phyloP scores from a whole-genome alignment of 2,329 filamentous ascomycete genomes.

The Hirsutella rhossiliensis region DNA sequence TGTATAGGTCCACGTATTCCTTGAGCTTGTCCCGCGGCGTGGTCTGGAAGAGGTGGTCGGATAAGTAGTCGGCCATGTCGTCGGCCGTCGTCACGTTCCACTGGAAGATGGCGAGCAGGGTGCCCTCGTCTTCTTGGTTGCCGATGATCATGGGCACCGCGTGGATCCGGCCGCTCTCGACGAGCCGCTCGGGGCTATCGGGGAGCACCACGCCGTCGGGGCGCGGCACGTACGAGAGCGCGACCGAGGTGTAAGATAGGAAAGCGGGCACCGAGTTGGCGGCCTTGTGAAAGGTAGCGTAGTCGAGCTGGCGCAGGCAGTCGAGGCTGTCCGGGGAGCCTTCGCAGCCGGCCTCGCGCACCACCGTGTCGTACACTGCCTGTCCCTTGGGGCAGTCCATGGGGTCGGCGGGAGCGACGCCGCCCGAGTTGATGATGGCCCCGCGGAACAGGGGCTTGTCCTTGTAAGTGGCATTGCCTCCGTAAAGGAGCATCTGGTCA shows the following conservation, averaged over 20 bases:
- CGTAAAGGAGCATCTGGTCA: slow-evolving; percentile 64
- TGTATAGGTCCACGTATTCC: slow-evolving; percentile 50
- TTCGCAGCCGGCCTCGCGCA: slow-evolving; percentile 48
- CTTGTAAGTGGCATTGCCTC: slow-evolving; percentile 63
- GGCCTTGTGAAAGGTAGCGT: slow-evolving; percentile 50
- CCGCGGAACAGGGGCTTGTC: slow-evolving; percentile 62
- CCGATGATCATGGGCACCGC: slow-evolving; percentile 47
- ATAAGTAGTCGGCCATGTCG: slow-evolving; percentile 50
- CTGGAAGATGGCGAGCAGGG: slow-evolving; percentile 60
- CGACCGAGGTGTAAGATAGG: slow-evolving; percentile 54
- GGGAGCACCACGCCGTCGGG: slow-evolving; percentile 55
- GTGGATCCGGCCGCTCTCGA: slow-evolving; percentile 33
- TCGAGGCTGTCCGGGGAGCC: slow-evolving; percentile 42
- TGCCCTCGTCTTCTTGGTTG: slow-evolving; percentile 72
- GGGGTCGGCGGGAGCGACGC: slow-evolving; percentile 45
- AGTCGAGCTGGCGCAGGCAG: slow-evolving; percentile 52
- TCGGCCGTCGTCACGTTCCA: slow-evolving; percentile 51
- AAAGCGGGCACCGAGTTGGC: slow-evolving; percentile 59
- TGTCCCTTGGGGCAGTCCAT: slow-evolving; percentile 58
- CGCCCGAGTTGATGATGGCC: slow-evolving; percentile 68
- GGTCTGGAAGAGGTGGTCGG: slow-evolving; percentile 43
- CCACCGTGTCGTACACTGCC: slow-evolving; percentile 49
- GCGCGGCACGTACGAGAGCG: slow-evolving; percentile 62
- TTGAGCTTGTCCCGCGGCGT: slow-evolving; percentile 39
- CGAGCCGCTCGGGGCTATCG: slow-evolving; percentile 48